These are phyloP conservation scores for Leishmania major DNA, from an alignment of 208 protist species.

Conservation along the genomic window DNA sequence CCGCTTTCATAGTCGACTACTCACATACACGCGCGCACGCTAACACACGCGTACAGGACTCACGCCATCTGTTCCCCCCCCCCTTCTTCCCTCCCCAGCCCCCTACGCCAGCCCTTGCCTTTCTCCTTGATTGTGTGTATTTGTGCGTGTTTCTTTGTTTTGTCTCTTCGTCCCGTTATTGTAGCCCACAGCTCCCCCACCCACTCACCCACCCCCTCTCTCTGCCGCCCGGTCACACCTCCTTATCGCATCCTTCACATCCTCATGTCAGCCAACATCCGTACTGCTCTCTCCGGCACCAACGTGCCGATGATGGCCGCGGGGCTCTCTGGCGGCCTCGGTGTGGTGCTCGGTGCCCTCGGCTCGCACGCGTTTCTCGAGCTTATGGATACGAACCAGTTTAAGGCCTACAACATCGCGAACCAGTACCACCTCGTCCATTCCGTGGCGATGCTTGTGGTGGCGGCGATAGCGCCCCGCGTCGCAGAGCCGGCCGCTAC, in stretches of 20 bases:
- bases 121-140: too few relatives aligned
- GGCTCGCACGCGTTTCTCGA: conserved; percentile 57
- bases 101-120: neutral
- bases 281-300: conserved; percentile 30
- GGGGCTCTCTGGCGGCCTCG: conserved; percentile 42
- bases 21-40: neutral
- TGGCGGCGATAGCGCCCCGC: conserved; percentile 38
- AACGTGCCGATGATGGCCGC: conserved; percentile 37
- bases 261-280: conserved; percentile 24
- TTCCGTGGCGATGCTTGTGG: conserved; percentile 57
- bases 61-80: neutral
- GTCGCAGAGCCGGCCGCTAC: conserved; percentile 18
- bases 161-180: neutral
- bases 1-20: too few relatives aligned
- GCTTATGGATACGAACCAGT: conserved; percentile 48
- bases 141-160: neutral
- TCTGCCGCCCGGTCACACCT: neutral
- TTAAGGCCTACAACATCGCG: conserved; percentile 47
- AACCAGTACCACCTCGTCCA: conserved; percentile 80
- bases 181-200: neutral
- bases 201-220: neutral
- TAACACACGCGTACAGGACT: neutral
- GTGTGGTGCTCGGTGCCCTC: conserved; percentile 46
- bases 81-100: too few relatives aligned
- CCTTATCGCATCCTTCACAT: neutral